phyloP scores from a whole-genome alignment of 2,329 filamentous ascomycete species.

The Penicillium nordicum region DNA sequence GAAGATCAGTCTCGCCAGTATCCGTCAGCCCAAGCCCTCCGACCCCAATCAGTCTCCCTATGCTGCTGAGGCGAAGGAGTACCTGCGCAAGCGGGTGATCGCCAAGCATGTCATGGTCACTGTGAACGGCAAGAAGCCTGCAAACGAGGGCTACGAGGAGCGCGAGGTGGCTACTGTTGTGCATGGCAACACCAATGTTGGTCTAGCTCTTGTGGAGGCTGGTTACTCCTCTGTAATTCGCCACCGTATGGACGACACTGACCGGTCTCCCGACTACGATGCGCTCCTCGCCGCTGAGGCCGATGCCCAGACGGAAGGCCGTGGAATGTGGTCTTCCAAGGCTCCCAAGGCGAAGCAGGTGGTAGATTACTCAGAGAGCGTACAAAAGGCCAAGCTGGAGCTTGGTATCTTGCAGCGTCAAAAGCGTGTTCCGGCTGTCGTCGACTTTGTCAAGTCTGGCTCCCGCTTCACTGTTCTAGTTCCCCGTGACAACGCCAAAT shows the following conservation, averaged over 20 bases:
- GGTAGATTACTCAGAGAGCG: constrained; percentile 83
- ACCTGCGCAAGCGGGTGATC: constrained; percentile 86
- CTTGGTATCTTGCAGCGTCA: constrained; percentile 82
- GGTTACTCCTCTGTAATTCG: constrained; percentile 93
- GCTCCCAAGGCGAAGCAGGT: constrained; percentile 77
- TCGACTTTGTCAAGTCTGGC: constrained; percentile 97
- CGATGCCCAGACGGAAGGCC: constrained; percentile 75
- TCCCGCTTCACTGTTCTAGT: constrained; percentile 90
- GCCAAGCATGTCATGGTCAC: constrained; percentile 90
- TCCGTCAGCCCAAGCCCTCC: constrained; percentile 84
- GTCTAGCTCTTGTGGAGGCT: constrained; percentile 78
- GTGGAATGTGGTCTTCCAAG: constrained; percentile 94
- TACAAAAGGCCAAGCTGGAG: constrained; percentile 95
- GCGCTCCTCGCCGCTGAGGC: constrained; percentile 46
- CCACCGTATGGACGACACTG: constrained; percentile 90
- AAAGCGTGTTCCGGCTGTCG: constrained; percentile 85
- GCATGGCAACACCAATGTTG: constrained; percentile 81
- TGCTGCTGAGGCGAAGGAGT: constrained; percentile 92
- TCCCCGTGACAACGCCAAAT: constrained; percentile 86
- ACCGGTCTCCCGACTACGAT: constrained; percentile 91
- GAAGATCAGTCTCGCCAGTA: constrained; percentile 86
- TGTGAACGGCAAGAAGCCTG: constrained; percentile 86
- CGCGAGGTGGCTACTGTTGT: constrained; percentile 89
- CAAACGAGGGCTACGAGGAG: constrained; percentile 85
- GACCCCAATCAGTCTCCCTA: constrained; percentile 87